Evolutionary conservation across 352 stramenopile genomes (phyloP).

Genomic region (Thraustochytrium sp.): DNA sequence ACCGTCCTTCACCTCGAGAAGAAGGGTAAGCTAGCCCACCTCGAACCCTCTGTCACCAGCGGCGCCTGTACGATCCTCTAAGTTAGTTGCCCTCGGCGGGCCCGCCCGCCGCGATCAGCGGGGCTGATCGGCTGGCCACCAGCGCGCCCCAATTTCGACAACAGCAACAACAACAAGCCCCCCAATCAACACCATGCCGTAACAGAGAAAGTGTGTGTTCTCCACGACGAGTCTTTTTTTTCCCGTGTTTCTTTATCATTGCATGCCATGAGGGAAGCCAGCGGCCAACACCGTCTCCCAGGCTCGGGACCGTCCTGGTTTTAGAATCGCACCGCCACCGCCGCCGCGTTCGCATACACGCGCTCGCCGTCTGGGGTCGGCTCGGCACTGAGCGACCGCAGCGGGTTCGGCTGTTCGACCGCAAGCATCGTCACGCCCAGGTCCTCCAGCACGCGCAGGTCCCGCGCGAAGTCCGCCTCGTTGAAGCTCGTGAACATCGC

Average conservation of each 20-base stretch:
- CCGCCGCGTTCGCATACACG: not conserved
- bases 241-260: too few species aligned
- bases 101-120: not conserved
- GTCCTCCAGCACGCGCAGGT: not conserved
- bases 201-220: too few species aligned
- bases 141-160: too few species aligned
- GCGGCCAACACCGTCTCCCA: too few species aligned
- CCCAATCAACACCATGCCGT: too few species aligned
- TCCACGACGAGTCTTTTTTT: too few species aligned
- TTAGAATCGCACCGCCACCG: not conserved
- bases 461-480: not conserved
- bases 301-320: too few species aligned
- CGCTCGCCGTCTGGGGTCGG: not conserved
- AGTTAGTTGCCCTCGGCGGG: not conserved
- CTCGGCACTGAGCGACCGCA: not conserved
- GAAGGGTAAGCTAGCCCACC: constrained; percentile 8
- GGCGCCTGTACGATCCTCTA: not conserved
- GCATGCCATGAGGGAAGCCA: too few species aligned
- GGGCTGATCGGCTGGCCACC: not conserved
- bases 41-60: not conserved
- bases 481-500: constrained; percentile 31
- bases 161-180: too few species aligned
- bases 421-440: not conserved
- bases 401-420: not conserved
- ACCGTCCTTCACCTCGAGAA: constrained; percentile 67